Percentiles rank a stretch among this genome's conserved stretches.
Conservation (phyloP, 1,139 yeast genomes). For the Eremothecium sinecaudum region DNA sequence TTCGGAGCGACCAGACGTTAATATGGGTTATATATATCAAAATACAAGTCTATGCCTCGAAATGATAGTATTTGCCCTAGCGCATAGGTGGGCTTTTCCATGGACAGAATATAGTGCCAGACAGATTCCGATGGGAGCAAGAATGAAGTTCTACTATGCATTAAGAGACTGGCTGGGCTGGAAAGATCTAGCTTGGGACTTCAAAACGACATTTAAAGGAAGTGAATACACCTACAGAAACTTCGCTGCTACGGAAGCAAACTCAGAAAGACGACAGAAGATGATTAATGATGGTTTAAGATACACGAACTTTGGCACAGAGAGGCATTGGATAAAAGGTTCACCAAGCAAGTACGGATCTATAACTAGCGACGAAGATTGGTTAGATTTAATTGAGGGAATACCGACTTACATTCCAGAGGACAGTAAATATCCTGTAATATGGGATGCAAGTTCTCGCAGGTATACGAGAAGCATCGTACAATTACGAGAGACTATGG, state of each 20-base stretch:
- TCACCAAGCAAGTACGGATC: slow-evolving; percentile 9
- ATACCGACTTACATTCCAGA: slow-evolving; percentile 20
- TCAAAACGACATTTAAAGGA: slow-evolving; percentile 65
- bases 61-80: slow-evolving; percentile 73
- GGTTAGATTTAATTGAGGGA: slow-evolving; percentile 38
- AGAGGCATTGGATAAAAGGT: slow-evolving; percentile 65
- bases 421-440: slow-evolving; percentile 46
- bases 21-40: slow-evolving; percentile 55
- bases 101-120: slow-evolving; percentile 60
- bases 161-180: slow-evolving; percentile 67
- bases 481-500: slow-evolving; percentile 24
- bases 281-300: slow-evolving; percentile 78
- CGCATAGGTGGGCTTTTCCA: slow-evolving; percentile 82
- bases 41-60: slow-evolving; percentile 78
- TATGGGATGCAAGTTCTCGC: slow-evolving; percentile 39
- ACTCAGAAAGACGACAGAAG: slow-evolving; percentile 54
- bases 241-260: slow-evolving; percentile 76
- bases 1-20: slow-evolving; percentile 28
- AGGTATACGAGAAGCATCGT: slow-evolving; percentile 31
- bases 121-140: slow-evolving; percentile 54
- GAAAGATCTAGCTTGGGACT: slow-evolving; percentile 69
- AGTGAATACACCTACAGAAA: slow-evolving; percentile 69
- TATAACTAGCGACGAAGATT: slow-evolving; percentile 31
- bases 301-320: slow-evolving; percentile 67
- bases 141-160: slow-evolving; percentile 53